These are phyloP conservation scores for Podospora sp. DNA, from an alignment of 495 filamentous ascomycete genomes.

Conservation along the genomic window DNA sequence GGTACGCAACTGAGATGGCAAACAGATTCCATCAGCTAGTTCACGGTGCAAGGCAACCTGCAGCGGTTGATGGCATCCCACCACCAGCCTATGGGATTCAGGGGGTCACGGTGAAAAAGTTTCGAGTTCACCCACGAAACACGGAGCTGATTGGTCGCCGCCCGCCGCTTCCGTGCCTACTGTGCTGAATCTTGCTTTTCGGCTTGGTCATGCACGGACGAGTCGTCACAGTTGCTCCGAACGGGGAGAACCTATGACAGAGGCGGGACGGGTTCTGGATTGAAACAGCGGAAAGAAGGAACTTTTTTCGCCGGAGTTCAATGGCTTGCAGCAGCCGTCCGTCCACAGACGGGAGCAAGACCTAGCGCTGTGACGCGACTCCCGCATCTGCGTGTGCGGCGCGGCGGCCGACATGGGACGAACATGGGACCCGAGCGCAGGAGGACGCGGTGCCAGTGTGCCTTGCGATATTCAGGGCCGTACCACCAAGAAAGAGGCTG, in stretches of 20 bases:
- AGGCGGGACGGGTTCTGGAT: slow-evolving; percentile 7
- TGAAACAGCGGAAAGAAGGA: slow-evolving; percentile 11
- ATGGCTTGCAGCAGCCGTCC: neutral
- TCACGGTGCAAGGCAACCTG: neutral
- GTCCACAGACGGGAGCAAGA: neutral
- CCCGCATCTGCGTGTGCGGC: neutral
- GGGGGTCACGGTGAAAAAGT: neutral
- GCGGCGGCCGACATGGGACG: slow-evolving; percentile 11
- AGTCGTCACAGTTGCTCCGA: neutral
- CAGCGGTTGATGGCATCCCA: neutral
- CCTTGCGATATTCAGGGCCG: slow-evolving; percentile 5
- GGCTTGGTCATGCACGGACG: slow-evolving; percentile 4
- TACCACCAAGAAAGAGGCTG: neutral
- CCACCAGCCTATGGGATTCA: neutral
- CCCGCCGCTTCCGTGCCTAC: neutral
- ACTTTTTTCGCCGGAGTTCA: neutral
- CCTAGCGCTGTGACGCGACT: slow-evolving; percentile 2
- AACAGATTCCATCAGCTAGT: neutral
- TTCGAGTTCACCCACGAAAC: neutral
- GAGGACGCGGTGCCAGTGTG: neutral
- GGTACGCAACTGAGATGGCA: neutral
- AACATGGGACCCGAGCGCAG: slow-evolving; percentile 8
- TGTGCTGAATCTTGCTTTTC: neutral
- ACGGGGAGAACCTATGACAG: neutral
- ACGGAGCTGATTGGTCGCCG: neutral